A percentile compares a stretch with the other conserved stretches of the same genome.
Evolutionary conservation across 2,329 filamentous ascomycete genomes (phyloP).

Genomic region (Fusarium cyanostomum): DNA sequence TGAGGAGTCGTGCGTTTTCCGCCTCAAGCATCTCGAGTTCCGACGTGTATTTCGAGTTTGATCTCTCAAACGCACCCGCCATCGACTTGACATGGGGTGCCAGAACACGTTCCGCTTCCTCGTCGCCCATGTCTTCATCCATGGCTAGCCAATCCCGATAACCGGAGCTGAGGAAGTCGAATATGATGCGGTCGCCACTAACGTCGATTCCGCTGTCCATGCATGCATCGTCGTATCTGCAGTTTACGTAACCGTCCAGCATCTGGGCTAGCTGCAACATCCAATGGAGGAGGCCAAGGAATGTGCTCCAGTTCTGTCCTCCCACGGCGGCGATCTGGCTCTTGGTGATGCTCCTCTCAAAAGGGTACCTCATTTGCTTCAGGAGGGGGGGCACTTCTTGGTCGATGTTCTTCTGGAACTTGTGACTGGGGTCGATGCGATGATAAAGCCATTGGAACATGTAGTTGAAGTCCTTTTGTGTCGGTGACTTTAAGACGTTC

Average conservation of each 20-base stretch:
- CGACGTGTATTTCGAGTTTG: constrained; percentile 84
- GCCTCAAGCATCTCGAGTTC: constrained; percentile 88
- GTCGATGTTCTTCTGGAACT: constrained; percentile 94
- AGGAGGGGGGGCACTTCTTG: constrained; percentile 92
- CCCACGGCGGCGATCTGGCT: constrained; percentile 95
- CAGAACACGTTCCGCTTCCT: constrained; percentile 81
- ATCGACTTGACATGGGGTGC: constrained; percentile 87
- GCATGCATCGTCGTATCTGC: constrained; percentile 90
- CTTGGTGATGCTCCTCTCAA: constrained; percentile 94
- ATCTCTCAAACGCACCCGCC: constrained; percentile 85
- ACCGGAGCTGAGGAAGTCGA: constrained; percentile 87
- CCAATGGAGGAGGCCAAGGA: constrained; percentile 94
- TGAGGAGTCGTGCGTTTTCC: constrained; percentile 80
- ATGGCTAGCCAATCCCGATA: constrained; percentile 95
- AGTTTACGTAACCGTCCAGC: constrained; percentile 82
- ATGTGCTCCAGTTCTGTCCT: constrained; percentile 96
- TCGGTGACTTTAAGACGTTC: constrained; percentile 92
- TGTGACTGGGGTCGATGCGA: constrained; percentile 92
- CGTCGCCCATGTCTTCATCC: constrained; percentile 86
- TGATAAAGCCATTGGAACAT: constrained; percentile 99
- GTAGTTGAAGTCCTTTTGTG: constrained; percentile 96
- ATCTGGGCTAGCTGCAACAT: constrained; percentile 98
- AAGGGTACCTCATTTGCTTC: constrained; percentile 94
- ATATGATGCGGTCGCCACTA: constrained; percentile 90
- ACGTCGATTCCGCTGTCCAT: constrained; percentile 89